Conservation (phyloP, 176 grass and related monocot species). For the Oryza meyeriana region DNA sequence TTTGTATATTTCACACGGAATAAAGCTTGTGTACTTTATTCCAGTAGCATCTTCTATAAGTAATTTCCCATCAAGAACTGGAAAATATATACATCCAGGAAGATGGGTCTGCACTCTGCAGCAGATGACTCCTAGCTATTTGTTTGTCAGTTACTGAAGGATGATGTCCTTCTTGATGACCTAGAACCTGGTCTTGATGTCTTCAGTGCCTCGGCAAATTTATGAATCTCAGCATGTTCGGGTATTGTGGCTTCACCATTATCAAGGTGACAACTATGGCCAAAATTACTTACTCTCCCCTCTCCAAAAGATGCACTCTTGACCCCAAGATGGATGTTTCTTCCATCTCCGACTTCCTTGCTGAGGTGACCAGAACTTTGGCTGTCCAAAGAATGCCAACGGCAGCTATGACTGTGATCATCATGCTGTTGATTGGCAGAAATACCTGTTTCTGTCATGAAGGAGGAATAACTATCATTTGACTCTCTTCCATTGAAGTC, state of each 20-base stretch:
- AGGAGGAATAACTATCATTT: slow-evolving; percentile 59
- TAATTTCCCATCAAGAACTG: slow-evolving; percentile 30
- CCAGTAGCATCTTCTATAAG: slow-evolving; percentile 31
- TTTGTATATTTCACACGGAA: slow-evolving; percentile 38
- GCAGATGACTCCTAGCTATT: slow-evolving; percentile 37
- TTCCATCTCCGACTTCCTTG: slow-evolving; percentile 33
- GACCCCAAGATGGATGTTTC: slow-evolving; percentile 10
- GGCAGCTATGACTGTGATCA: background rate
- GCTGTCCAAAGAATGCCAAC: slow-evolving; percentile 36
- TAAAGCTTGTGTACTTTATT: slow-evolving; percentile 24
- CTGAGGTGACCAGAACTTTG: slow-evolving; percentile 22
- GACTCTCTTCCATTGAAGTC: slow-evolving; percentile 53
- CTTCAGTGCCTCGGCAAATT: slow-evolving; percentile 54
- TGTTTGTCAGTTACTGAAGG: slow-evolving; percentile 37
- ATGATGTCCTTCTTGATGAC: slow-evolving; percentile 40
- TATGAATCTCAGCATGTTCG: slow-evolving; percentile 50
- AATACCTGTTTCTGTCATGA: slow-evolving; percentile 39
- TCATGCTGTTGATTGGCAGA: slow-evolving; percentile 15
- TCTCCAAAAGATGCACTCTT: slow-evolving; percentile 28
- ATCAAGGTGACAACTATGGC: slow-evolving; percentile 24
- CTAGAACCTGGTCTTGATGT: slow-evolving; percentile 35
- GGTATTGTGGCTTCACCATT: slow-evolving; percentile 16
- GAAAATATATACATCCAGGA: slow-evolving; percentile 46
- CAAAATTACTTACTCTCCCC: slow-evolving; percentile 21
- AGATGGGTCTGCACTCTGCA: slow-evolving; percentile 23